Conservation (phyloP, 1,284 basidiomycete species). For the Sporisorium iseilematis-ciliati region DNA sequence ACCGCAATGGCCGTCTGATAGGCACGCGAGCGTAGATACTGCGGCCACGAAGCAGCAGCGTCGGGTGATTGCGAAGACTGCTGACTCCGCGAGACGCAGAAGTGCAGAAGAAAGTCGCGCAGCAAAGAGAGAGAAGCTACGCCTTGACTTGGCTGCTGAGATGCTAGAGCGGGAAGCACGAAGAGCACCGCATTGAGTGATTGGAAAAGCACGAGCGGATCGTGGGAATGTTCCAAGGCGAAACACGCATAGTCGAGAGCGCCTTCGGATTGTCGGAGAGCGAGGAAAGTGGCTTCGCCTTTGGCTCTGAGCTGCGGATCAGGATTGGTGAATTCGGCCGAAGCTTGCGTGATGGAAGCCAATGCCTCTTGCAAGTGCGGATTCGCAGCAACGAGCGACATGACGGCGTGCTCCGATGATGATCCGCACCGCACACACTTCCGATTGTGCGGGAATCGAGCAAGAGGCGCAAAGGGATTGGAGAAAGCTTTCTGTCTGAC, state of each 20-base stretch:
- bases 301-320: slow-evolving; percentile 50
- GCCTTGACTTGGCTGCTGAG: slow-evolving; percentile 26
- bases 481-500: not conserved
- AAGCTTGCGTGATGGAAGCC: slow-evolving; percentile 53
- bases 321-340: slow-evolving; percentile 53
- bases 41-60: slow-evolving; percentile 41
- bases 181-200: slow-evolving; percentile 50
- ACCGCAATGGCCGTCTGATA: slow-evolving; percentile 57
- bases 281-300: slow-evolving; percentile 59
- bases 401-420: slow-evolving; percentile 19
- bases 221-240: slow-evolving; percentile 51
- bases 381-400: slow-evolving; percentile 48
- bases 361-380: slow-evolving; percentile 53
- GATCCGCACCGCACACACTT: slow-evolving; percentile 13
- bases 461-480: not conserved
- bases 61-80: slow-evolving; percentile 28
- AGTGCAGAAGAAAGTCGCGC: slow-evolving; percentile 55
- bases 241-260: slow-evolving; percentile 59
- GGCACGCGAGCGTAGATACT: slow-evolving; percentile 51
- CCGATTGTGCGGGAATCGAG: not conserved
- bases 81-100: slow-evolving; percentile 46
- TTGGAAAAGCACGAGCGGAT: slow-evolving; percentile 58
- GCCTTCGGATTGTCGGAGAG: slow-evolving; percentile 50
- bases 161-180: slow-evolving; percentile 42
- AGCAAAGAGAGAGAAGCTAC: slow-evolving; percentile 39